Percentiles rank a stretch among this genome's conserved stretches.
These are phyloP conservation scores for Talaromyces rugulosus DNA, from an alignment of 2,329 filamentous ascomycete genomes.

Conservation along the genomic window DNA sequence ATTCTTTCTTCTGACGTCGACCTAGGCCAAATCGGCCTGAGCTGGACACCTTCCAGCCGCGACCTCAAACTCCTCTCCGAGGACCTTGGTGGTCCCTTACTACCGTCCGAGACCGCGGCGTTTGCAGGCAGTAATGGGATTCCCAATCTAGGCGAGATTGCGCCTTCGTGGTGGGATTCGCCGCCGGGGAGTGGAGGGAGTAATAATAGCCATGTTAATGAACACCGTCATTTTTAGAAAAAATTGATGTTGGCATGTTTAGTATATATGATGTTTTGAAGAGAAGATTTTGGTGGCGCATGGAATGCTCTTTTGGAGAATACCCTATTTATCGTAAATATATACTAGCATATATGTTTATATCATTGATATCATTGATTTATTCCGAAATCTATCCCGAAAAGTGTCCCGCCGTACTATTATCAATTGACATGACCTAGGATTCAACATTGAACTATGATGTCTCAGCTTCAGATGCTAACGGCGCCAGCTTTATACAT, in stretches of 20 bases:
- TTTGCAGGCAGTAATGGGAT: background rate
- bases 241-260: too few species aligned
- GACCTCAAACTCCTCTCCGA: constrained; percentile 13
- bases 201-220: background rate
- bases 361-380: too few species aligned
- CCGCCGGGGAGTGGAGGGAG: background rate
- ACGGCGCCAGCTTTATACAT: background rate
- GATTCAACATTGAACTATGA: too few species aligned
- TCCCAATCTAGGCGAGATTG: constrained; percentile 5
- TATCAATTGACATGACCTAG: too few species aligned
- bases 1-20: constrained; percentile 6
- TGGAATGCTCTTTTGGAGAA: too few species aligned
- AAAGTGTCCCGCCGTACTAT: too few species aligned
- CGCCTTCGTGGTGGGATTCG: constrained; percentile 11
- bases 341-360: background rate
- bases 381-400: background rate
- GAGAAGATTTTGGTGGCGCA: too few species aligned
- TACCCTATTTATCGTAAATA: background rate
- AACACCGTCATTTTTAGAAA: background rate
- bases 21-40: constrained; percentile 6
- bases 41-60: constrained; percentile 10
- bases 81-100: constrained; percentile 5
- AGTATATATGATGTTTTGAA: too few species aligned
- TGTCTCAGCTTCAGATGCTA: too few species aligned
- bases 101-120: constrained; percentile 7